Evolutionary conservation across 768 basidiomycete genomes (phyloP).

Genomic region (Coprinopsis cinerea): DNA sequence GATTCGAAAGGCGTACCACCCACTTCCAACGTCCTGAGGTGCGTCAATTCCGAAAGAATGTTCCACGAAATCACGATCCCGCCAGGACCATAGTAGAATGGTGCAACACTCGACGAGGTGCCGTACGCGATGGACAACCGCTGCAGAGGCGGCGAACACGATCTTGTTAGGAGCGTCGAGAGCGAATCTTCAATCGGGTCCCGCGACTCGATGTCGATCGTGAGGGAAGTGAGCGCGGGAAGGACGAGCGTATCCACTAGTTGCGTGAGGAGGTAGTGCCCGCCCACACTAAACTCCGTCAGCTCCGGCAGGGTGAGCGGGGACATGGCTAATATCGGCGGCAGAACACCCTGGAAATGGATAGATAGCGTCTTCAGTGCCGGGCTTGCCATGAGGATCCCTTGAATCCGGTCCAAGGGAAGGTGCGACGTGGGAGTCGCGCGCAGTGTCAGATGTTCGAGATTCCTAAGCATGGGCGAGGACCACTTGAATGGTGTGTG

Average conservation of each 20-base stretch:
- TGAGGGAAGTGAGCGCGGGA: constrained; percentile 53
- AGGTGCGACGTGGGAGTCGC: constrained; percentile 58
- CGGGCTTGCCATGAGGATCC: constrained; percentile 56
- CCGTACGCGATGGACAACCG: constrained; percentile 62
- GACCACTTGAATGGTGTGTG: constrained; percentile 76
- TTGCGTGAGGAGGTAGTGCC: constrained; percentile 57
- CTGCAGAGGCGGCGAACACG: constrained; percentile 49
- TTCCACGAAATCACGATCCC: constrained; percentile 61
- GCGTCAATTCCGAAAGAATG: constrained; percentile 49
- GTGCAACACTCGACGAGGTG: constrained; percentile 25
- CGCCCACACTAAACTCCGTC: constrained; percentile 53
- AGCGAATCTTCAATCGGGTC: constrained; percentile 73
- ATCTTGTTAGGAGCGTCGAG: constrained; percentile 52
- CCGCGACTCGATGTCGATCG: constrained; percentile 67
- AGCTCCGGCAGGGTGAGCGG: constrained; percentile 49
- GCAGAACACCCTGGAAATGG: constrained; percentile 55
- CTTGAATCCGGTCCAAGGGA: constrained; percentile 63
- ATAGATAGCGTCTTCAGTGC: constrained; percentile 51
- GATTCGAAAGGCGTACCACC: constrained; percentile 65
- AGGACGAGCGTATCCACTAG: constrained; percentile 57
- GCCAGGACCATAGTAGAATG: constrained; percentile 54
- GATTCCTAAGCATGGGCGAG: constrained; percentile 61
- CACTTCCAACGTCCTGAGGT: constrained; percentile 54
- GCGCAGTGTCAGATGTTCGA: constrained; percentile 56
- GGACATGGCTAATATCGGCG: constrained; percentile 56